Evolutionary conservation across 306 rosid species (phyloP).

Genomic region (Bauhinia variegata): DNA sequence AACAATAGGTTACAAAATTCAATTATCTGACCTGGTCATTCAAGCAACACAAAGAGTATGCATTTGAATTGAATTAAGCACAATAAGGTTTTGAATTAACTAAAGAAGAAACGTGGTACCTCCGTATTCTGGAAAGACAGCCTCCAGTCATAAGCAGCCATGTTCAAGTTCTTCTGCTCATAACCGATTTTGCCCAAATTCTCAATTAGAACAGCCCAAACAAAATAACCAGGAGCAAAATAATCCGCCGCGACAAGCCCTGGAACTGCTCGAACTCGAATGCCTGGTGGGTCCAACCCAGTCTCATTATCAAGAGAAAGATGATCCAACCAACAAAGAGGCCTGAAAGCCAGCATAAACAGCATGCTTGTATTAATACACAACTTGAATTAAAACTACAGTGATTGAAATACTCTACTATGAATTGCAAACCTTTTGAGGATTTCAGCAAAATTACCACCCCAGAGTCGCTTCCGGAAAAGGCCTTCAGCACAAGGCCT

Average conservation of each 20-base stretch:
- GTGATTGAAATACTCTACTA: neutral
- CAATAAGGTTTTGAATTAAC: neutral
- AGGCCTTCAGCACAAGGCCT: constrained; percentile 71
- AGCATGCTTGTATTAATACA: constrained; percentile 11
- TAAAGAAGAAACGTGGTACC: constrained; percentile 43
- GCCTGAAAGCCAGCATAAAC: constrained; percentile 49
- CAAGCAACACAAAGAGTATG: neutral
- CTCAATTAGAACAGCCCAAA: constrained; percentile 76
- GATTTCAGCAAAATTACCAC: constrained; percentile 64
- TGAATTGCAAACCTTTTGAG: constrained; percentile 57
- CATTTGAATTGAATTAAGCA: constrained; percentile 13
- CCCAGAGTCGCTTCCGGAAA: constrained; percentile 72
- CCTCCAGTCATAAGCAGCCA: constrained; percentile 88
- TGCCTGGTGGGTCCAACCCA: constrained; percentile 84
- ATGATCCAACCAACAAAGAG: constrained; percentile 84
- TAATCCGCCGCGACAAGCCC: constrained; percentile 65
- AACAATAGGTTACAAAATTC: too few relatives aligned
- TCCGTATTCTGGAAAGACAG: constrained; percentile 83
- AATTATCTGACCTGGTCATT: neutral
- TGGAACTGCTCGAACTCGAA: constrained; percentile 73
- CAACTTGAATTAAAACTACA: neutral
- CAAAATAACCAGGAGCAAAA: constrained; percentile 60
- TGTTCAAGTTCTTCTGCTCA: constrained; percentile 74
- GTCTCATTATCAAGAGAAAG: constrained; percentile 74
- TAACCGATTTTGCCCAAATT: constrained; percentile 83